These are phyloP conservation scores for Sugiyamaella floridensis DNA, from an alignment of 805 yeast species.

Conservation along the genomic window DNA sequence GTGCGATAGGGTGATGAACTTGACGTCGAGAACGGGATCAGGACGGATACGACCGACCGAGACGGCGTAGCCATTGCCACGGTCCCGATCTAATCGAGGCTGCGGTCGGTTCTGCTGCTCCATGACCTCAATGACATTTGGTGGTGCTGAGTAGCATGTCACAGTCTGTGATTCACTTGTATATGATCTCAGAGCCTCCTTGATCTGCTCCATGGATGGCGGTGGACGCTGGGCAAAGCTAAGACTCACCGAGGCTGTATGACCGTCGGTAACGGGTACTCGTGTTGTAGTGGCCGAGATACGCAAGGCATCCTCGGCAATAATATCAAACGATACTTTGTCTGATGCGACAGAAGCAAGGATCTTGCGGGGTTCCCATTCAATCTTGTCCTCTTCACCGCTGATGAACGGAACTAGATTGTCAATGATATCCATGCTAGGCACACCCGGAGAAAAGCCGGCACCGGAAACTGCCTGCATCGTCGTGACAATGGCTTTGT, in stretches of 20 bases:
- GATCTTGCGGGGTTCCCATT: constrained; percentile 96
- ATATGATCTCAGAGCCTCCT: constrained; percentile 61
- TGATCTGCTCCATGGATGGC: constrained; percentile 77
- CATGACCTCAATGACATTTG: constrained; percentile 82
- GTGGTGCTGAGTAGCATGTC: constrained; percentile 89
- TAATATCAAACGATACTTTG: constrained; percentile 46
- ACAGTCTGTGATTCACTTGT: constrained; percentile 74
- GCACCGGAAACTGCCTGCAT: constrained; percentile 98
- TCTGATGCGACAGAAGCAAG: constrained; percentile 46
- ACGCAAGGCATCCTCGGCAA: constrained; percentile 62
- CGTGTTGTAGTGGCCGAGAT: constrained; percentile 96
- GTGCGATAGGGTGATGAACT: constrained; percentile 96
- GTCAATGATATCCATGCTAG: constrained; percentile 91
- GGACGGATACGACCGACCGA: constrained; percentile 91
- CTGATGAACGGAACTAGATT: constrained; percentile 90
- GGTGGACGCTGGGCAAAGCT: constrained; percentile 76
- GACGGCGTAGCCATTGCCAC: constrained; percentile 91
- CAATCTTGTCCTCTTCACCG: constrained; percentile 97
- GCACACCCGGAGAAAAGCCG: constrained; percentile 95
- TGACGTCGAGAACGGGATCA: constrained; percentile 87
- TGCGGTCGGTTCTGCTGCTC: constrained; percentile 94
- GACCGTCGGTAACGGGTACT: constrained; percentile 96
- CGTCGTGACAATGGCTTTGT: constrained; percentile 79
- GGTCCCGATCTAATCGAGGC: constrained; percentile 93
- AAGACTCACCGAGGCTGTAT: constrained; percentile 88